Evolutionary conservation across 2,329 filamentous ascomycete genomes (phyloP), one percentile per base, ranked within the genome.

Genomic region (Hypomyces rosellus): DNA sequence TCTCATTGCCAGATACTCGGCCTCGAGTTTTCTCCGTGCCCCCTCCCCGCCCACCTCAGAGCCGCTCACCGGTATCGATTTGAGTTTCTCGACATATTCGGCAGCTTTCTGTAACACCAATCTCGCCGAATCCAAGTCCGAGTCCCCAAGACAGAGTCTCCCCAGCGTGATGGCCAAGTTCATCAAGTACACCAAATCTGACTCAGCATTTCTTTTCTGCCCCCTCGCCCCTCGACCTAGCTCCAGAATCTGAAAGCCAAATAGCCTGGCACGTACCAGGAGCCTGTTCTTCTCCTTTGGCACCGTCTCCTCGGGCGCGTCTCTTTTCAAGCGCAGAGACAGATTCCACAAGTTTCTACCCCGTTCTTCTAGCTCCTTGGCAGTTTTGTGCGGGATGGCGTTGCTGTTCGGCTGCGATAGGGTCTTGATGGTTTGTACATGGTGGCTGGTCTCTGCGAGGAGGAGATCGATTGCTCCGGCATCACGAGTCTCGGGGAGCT

Each of bases 241-340:
- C 40, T 85, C 81, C 13, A 95, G 70, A 50, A 92, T 66, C 13
- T 84, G 68, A 59, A 88, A 89, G 0, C 87, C 78, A 57, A 91
- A 71, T 2, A 77, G 64, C 39, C 77, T 72, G 12, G 67, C 65
- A 13, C 70, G 61, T 6, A 70, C 55, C 2, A 77, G 56, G 25
- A 74, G 57, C 49, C 44, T 69, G 39, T 46, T 38, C 20, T 49
- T 55, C 1, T 59, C 57, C 51, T 58, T 52, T 0, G 61, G 56
- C 4, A 58, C 49, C 2, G 51, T 46, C 18, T 58, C 40, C 22
- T 60, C 50, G 12, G 43, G 55, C 41, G 14, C 56, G 37, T 54
- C 64, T 49, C 54, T 65, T 60, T 46, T 72, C 61, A 81, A 60
- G 22, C 77, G 74, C 1, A 82, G 81, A 38, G 81, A 82, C 5